Percentiles rank a stretch among this genome's conserved stretches.
phyloP scores from a whole-genome alignment of 1,139 yeast species.

The Blastobotrys petasosporus region DNA sequence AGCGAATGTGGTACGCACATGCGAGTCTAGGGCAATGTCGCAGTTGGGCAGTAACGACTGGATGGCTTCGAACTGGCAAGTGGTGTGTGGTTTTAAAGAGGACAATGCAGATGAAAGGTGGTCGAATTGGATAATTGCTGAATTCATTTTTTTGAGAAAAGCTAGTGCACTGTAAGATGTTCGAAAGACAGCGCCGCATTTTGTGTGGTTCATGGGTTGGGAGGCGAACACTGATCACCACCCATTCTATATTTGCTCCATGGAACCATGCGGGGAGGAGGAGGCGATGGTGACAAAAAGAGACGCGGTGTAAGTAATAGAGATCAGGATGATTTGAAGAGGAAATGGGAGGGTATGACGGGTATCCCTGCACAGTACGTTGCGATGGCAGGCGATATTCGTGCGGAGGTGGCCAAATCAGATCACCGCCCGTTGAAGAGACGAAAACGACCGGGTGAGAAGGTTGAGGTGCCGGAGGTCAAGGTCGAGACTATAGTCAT shows the following conservation, averaged over 20 bases:
- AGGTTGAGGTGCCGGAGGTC: constrained; percentile 12
- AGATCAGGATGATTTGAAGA: not conserved
- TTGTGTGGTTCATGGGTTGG: not conserved
- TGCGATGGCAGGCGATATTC: constrained; percentile 36
- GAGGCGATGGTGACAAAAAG: constrained; percentile 4
- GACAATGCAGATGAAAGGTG: constrained; percentile 12
- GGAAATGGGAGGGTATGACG: constrained; percentile 13
- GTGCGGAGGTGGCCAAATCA: constrained; percentile 18
- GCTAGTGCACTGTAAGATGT: not conserved
- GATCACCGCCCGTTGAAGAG: constrained; percentile 25
- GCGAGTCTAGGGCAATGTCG: constrained; percentile 12
- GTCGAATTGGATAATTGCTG: too few species aligned
- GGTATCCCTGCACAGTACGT: constrained; percentile 36
- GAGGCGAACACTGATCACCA: not conserved
- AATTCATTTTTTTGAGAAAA: not conserved
- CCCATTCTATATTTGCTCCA: not conserved
- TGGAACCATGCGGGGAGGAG: not conserved
- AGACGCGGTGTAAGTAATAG: not conserved
- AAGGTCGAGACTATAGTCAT: constrained; percentile 38
- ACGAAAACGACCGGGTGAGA: constrained; percentile 50
- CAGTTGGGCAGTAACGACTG: constrained; percentile 25
- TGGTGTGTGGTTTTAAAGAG: constrained; percentile 20
- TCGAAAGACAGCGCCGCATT: not conserved
- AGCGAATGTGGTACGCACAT: constrained; percentile 24
- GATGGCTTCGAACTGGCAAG: constrained; percentile 23